Evolutionary conservation across 805 yeast species (phyloP).

Genomic region (Cyberlindnera saturnus): DNA sequence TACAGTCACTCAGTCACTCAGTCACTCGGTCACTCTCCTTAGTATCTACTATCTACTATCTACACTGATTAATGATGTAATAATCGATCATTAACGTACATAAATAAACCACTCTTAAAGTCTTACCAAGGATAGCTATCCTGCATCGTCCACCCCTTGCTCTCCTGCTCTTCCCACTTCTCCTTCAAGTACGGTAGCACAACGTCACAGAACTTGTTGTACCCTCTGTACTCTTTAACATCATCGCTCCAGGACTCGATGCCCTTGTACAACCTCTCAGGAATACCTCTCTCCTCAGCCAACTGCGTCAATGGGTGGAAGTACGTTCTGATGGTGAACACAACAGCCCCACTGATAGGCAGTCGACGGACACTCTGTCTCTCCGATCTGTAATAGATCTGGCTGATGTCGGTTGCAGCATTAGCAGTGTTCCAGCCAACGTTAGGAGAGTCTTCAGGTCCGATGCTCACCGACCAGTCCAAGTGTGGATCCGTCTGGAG

Average conservation of each 20-base stretch:
- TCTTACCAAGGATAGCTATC: conserved; percentile 2
- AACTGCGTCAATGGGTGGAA: conserved; percentile 49
- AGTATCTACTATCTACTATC: too few relatives aligned
- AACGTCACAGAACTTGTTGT: conserved; percentile 43
- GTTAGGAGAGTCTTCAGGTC: conserved; percentile 42
- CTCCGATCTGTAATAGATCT: conserved; percentile 55
- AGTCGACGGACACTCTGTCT: conserved; percentile 58
- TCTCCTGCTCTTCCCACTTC: conserved; percentile 31
- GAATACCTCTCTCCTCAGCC: conserved; percentile 54
- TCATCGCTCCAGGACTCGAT: conserved; percentile 54
- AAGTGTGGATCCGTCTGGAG: conserved; percentile 56
- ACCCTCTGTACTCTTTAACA: conserved; percentile 58
- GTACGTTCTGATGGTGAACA: conserved; percentile 60
- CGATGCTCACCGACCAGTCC: conserved; percentile 63
- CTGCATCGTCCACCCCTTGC: conserved; percentile 17
- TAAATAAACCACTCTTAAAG: not conserved
- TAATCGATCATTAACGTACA: too few relatives aligned
- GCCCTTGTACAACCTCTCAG: conserved; percentile 53
- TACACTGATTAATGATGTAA: too few relatives aligned
- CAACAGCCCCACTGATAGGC: conserved; percentile 51
- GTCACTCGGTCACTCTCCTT: too few relatives aligned
- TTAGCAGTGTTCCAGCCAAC: conserved; percentile 65
- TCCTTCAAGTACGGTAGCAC: conserved; percentile 48
- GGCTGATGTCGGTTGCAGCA: conserved; percentile 38
- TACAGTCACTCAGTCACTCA: too few relatives aligned